These are phyloP conservation scores for Flammula alnicola DNA, from an alignment of 1,284 basidiomycete species.

Conservation along the genomic window DNA sequence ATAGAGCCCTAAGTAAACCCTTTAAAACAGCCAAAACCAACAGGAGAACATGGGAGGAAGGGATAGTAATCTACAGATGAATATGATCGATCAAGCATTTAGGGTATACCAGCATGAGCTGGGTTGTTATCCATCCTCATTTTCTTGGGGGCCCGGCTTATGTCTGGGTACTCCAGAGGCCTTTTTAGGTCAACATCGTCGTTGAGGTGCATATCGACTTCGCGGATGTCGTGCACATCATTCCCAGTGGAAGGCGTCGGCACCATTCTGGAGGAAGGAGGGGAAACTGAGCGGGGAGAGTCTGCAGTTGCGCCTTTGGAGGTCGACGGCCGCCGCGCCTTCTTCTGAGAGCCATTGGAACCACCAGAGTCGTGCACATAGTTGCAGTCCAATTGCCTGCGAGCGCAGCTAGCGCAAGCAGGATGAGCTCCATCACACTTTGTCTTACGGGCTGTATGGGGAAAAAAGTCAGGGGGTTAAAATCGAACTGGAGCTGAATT, in stretches of 20 bases:
- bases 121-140: conserved; percentile 53
- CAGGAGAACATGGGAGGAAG: conserved; percentile 24
- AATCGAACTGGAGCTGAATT: conserved; percentile 14
- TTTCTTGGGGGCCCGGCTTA: conserved; percentile 52
- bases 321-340: conserved; percentile 52
- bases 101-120: conserved; percentile 46
- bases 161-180: conserved; percentile 45
- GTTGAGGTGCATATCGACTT: conserved; percentile 38
- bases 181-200: conserved; percentile 50
- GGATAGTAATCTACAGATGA: conserved; percentile 42
- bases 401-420: conserved; percentile 76
- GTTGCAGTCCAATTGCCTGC: conserved; percentile 72
- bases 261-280: conserved; percentile 57
- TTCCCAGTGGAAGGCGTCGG: conserved; percentile 51
- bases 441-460: conserved; percentile 72
- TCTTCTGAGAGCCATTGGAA: conserved; percentile 48
- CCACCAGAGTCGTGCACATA: conserved; percentile 68
- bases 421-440: conserved; percentile 83
- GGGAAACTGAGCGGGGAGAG: conserved; percentile 50
- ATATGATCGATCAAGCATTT: conserved; percentile 30
- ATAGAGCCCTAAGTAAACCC: conserved; percentile 35
- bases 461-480: conserved; percentile 10
- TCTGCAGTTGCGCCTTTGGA: conserved; percentile 44
- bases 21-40: conserved; percentile 30
- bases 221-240: conserved; percentile 41